Percentiles rank a stretch among this genome's conserved stretches.
phyloP scores from a whole-genome alignment of 129 eudicot species.

The Rutidosis leptorrhynchoides region DNA sequence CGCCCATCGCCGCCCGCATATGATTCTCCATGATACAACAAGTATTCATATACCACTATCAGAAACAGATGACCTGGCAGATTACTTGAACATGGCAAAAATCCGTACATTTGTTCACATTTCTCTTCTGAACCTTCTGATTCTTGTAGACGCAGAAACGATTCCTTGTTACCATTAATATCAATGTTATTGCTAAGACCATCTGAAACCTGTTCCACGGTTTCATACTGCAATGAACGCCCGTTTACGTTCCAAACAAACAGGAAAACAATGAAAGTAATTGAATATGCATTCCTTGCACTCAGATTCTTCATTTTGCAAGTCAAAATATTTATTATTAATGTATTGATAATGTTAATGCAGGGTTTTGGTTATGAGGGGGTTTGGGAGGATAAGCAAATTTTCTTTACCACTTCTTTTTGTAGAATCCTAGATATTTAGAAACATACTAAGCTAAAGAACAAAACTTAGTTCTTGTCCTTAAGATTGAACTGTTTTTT shows the following conservation, averaged over 20 bases:
- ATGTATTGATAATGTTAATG: background rate
- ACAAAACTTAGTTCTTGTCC: background rate
- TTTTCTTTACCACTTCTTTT: background rate
- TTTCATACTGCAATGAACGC: slow-evolving; percentile 10
- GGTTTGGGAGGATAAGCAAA: background rate
- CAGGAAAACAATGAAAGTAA: slow-evolving; percentile 9
- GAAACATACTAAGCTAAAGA: background rate
- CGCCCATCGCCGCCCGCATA: slow-evolving; percentile 64
- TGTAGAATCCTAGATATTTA: background rate
- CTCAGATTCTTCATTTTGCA: slow-evolving; percentile 2
- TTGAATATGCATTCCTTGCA: background rate
- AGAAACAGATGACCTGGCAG: slow-evolving; percentile 57
- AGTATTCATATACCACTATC: slow-evolving; percentile 58
- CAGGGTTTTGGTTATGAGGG: background rate
- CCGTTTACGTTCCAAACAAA: slow-evolving; percentile 19
- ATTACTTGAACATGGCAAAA: slow-evolving; percentile 73
- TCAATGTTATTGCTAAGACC: slow-evolving; percentile 15
- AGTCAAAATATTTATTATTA: background rate
- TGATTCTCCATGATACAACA: slow-evolving; percentile 59
- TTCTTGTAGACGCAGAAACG: slow-evolving; percentile 19
- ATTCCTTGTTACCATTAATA: background rate
- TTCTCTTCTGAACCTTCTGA: slow-evolving; percentile 20
- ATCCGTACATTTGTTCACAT: slow-evolving; percentile 72
- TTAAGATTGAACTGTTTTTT: no score
- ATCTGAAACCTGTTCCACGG: slow-evolving; percentile 27